Base-by-base conservation (phyloP, 768 basidiomycete species). In the Termitomyces sp. region DNA sequence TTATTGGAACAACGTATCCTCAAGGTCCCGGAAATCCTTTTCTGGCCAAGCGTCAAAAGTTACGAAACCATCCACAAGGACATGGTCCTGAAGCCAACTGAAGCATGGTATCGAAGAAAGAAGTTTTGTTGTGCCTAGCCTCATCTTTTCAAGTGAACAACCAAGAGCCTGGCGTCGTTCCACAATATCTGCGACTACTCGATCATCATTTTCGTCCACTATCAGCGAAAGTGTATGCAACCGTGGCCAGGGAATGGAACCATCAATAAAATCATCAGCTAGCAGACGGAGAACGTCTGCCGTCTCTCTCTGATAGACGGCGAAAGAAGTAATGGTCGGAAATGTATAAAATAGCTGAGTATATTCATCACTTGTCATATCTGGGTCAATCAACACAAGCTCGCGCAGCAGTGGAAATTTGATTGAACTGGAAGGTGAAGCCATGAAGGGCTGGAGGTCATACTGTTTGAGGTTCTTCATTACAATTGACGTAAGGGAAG, bases 331-430 rank as follows among this genome's bases (percentile, higher is more conserved):
- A 53, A 77, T 66, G 2, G 60, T 58, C 1, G 68, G 70, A 57
- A 76, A 76, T 2, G 62, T 61, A n/a, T 55, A 53, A 49, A 71
- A 71, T 21, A 76, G 22, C 2, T 56, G 46, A 45, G 48, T 58
- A 54, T 73, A 75, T 28, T 59, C 68, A 21, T 61, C 57, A 6
- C 53, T 51, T 35, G 73, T 71, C 17, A 75, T 57, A n/a, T 78
- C 73, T 45, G 75, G 77, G 58, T 77, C 74, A 46, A 61, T 65
- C 53, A 80, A 71, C 26, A 65, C 69, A 45, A 81, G 68, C 7
- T 65, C 66, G 37, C 62, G 66, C 40, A 80, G 64, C 28, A 65
- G 61, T 22, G 68, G 66, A 57, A 75, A 37, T 12, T 37, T 37
- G 4, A 37, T 37, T 15, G 35, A 37, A 37, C 52, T 55, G 51